phyloP scores from a whole-genome alignment of 495 filamentous ascomycete genomes.

The Haplographium delicatum region DNA sequence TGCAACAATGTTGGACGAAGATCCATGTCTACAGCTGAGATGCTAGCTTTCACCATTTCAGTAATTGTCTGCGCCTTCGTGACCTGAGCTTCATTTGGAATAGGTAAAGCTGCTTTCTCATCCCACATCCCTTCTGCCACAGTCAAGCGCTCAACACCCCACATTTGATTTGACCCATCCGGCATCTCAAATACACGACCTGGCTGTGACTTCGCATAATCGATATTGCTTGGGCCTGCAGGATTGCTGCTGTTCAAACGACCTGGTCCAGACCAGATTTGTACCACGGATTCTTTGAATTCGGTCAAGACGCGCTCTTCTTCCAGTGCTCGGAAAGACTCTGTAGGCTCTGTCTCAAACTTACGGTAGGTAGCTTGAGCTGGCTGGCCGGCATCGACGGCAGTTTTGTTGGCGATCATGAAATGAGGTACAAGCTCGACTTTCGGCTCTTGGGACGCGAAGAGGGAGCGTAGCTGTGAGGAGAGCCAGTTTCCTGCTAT shows the following conservation, averaged over 20 bases:
- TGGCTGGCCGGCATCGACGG: conserved; percentile 83
- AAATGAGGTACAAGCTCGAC: conserved; percentile 81
- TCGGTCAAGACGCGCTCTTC: conserved; percentile 91
- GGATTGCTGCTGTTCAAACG: conserved; percentile 48
- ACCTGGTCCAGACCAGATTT: conserved; percentile 83
- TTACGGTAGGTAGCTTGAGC: conserved; percentile 63
- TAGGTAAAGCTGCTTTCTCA: conserved; percentile 56
- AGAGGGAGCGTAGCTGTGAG: conserved; percentile 75
- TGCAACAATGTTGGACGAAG: conserved; percentile 72
- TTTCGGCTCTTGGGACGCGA: conserved; percentile 67
- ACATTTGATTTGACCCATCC: conserved; percentile 90
- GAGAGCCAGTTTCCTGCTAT: conserved; percentile 87
- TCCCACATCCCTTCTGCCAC: conserved; percentile 88
- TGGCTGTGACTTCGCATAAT: conserved; percentile 55
- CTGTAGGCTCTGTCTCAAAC: conserved; percentile 60
- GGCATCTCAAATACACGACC: conserved; percentile 94
- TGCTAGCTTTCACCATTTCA: conserved; percentile 67
- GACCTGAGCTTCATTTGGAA: conserved; percentile 27
- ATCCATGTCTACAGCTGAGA: conserved; percentile 81
- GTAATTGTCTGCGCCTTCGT: conserved; percentile 71
- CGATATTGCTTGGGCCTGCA: conserved; percentile 58
- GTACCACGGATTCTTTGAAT: conserved; percentile 96
- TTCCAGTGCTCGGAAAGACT: conserved; percentile 71
- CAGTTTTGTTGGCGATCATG: conserved; percentile 75
- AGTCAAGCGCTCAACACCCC: conserved; percentile 77